phyloP scores from a whole-genome alignment of 768 basidiomycete genomes.

The Tylopilus plumbeoviolaceoides region DNA sequence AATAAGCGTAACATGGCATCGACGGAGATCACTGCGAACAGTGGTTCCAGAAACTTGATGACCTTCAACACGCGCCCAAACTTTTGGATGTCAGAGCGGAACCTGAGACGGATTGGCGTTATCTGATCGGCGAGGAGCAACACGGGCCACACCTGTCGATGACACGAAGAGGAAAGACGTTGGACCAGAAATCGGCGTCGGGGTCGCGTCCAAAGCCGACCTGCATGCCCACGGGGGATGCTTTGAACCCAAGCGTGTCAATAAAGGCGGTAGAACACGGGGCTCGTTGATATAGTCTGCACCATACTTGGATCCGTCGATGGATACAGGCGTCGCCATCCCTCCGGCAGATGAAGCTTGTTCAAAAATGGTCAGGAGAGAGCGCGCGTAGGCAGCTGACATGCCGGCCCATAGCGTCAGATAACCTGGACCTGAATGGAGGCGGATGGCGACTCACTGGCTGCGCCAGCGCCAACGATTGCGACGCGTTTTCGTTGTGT shows the following conservation, averaged over 20 bases:
- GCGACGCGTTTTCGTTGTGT: not conserved
- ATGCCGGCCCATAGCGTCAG: not conserved
- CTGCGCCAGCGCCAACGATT: not conserved
- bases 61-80: conserved; percentile 1
- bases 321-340: not conserved
- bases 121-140: not conserved
- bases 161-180: not conserved
- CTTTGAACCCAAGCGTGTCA: not conserved
- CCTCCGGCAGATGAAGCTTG: not conserved
- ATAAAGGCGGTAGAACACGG: not conserved
- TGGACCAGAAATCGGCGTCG: not conserved
- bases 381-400: not conserved
- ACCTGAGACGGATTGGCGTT: not conserved
- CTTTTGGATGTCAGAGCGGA: conserved; percentile 6
- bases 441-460: not conserved
- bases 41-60: conserved; percentile 1
- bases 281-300: not conserved
- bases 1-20: conserved; percentile 3
- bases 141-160: not conserved
- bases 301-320: not conserved
- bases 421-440: not conserved
- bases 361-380: not conserved
- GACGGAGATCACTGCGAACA: conserved; percentile 1
- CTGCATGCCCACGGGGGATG: not conserved
- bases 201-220: not conserved